These are phyloP conservation scores for Syzygium aromaticum DNA, from an alignment of 345 rosid species.

Conservation along the genomic window DNA sequence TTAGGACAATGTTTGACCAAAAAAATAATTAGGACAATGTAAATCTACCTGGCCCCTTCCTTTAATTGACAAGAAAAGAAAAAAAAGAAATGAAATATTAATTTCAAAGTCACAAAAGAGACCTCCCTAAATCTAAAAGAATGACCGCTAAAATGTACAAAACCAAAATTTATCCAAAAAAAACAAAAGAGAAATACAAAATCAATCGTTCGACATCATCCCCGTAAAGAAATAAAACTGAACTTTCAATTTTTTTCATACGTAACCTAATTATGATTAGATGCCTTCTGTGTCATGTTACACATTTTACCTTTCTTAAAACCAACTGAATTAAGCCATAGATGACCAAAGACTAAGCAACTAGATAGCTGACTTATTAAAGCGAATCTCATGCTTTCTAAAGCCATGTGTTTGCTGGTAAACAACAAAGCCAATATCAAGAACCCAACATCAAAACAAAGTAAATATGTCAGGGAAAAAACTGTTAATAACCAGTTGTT, in stretches of 20 bases:
- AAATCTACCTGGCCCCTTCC: neutral
- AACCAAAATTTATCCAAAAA: neutral
- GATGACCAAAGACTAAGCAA: neutral
- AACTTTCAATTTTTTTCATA: neutral
- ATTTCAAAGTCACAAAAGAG: neutral
- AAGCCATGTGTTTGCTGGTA: neutral
- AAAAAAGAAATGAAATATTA: neutral
- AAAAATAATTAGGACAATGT: neutral
- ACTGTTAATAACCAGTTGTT: neutral
- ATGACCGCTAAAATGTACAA: neutral
- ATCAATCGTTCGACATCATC: neutral
- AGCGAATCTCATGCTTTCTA: neutral
- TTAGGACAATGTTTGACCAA: neutral
- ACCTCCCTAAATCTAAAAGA: neutral
- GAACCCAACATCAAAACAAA: neutral
- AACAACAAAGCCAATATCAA: neutral
- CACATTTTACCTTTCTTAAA: neutral
- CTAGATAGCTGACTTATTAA: neutral
- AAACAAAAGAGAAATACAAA: neutral
- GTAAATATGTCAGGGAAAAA: neutral
- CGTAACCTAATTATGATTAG: neutral
- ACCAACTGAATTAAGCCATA: neutral
- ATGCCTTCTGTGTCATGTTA: neutral
- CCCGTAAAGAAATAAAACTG: neutral
- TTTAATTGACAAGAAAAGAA: neutral